Evolutionary conservation across 2,329 filamentous ascomycete species (phyloP), one percentile per base, ranked within the genome.

Genomic region (Colletotrichum ledebouriae): DNA sequence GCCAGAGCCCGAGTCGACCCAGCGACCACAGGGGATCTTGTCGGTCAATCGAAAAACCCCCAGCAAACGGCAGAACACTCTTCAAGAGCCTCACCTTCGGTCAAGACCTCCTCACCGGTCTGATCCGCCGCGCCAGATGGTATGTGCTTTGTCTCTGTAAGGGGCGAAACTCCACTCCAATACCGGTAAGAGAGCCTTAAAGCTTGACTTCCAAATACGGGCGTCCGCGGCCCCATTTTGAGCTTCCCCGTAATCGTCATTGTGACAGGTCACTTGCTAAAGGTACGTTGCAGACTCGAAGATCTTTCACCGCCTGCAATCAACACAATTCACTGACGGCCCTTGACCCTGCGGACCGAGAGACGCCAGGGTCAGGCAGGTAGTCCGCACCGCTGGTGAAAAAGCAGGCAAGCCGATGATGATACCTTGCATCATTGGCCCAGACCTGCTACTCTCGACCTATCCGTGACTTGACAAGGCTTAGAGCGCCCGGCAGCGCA

Each of bases 261-360:
- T 61, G 20, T 69, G 66, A 69, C 34, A 66, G 12, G 56, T 69
- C 66, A 60, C 66, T 37, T 60, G 59, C 65, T 60, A 65, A 34
- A 29, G 29, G 6, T 34, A 29, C 37, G 49, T 59, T 29, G 42
- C 60, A 68, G 66, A 49, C 62, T 58, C 55, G 61, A 65, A 59
- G 66, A 69, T 69, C 62, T 49, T 42, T 65, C 66, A 69, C 66
- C 66, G 66, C 66, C 61, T 65, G 56, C 39, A 53, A 59, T 44
- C 20, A 34, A 34, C 29, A 29, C 29, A 29, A 29, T 29, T 29
- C 6, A 29, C 29, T 29, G 29, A 29, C 29, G 17, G 37, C n/a
- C 20, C 52, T 25, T 42, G 15, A 58, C 39, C 34, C 61, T 42
- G 42, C 20, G 46, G 11, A 20, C 13, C 33, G 49, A 46, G 41